Evolutionary conservation across 768 basidiomycete species (phyloP).

Genomic region (Boletus subcaerulescens): DNA sequence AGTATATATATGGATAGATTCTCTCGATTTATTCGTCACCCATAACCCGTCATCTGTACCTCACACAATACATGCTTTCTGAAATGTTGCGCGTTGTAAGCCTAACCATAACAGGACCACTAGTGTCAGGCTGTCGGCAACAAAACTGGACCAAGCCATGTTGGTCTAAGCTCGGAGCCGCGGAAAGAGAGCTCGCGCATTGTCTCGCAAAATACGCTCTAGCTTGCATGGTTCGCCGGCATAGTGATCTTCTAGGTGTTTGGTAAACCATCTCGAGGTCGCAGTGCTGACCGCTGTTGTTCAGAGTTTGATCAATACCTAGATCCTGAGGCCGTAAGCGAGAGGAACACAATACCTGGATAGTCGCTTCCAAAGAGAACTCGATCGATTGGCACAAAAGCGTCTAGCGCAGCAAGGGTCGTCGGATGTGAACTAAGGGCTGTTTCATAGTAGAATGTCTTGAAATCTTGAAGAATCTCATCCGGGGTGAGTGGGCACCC

Average conservation of each 20-base stretch:
- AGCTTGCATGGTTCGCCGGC: slow-evolving; percentile 37
- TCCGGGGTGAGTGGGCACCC: slow-evolving; percentile 60
- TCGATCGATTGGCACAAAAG: slow-evolving; percentile 47
- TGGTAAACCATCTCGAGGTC: slow-evolving; percentile 61
- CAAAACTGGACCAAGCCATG: neutral
- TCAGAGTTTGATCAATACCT: neutral
- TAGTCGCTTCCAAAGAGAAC: slow-evolving; percentile 76
- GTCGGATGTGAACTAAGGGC: slow-evolving; percentile 59
- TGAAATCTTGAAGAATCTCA: slow-evolving; percentile 68
- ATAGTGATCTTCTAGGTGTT: slow-evolving; percentile 50
- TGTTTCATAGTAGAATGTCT: slow-evolving; percentile 70
- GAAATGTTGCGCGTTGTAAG: slow-evolving; percentile 9
- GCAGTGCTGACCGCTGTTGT: slow-evolving; percentile 52
- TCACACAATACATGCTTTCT: slow-evolving; percentile 22
- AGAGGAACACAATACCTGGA: slow-evolving; percentile 48
- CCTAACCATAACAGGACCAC: neutral
- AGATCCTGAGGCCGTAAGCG: neutral
- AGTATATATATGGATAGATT: slow-evolving; percentile 24
- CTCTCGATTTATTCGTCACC: slow-evolving; percentile 21
- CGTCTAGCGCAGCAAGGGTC: slow-evolving; percentile 49
- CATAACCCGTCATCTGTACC: slow-evolving; percentile 28
- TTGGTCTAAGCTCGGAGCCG: slow-evolving; percentile 17
- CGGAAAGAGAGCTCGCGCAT: slow-evolving; percentile 53
- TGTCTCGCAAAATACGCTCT: slow-evolving; percentile 44
- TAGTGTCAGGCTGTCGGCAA: neutral